A percentile compares a stretch with the other conserved stretches of the same genome.
Evolutionary conservation across 2,329 filamentous ascomycete genomes (phyloP).

Genomic region (Chalaropsis ovoidea): DNA sequence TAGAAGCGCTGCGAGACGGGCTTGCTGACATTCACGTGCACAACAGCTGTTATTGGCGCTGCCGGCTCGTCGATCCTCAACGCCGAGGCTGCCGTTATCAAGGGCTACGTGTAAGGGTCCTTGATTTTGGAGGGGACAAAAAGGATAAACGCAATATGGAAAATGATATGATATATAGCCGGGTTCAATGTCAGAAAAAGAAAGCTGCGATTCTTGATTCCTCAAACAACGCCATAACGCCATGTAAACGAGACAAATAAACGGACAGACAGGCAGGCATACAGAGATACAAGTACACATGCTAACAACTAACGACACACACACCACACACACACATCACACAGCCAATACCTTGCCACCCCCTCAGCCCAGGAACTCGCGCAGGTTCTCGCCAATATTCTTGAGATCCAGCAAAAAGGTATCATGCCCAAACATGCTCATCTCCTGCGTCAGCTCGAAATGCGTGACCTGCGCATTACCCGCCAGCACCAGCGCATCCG

Average conservation of each 20-base stretch:
- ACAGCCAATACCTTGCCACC: no score
- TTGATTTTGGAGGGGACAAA: not conserved
- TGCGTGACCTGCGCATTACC: conserved; percentile 79
- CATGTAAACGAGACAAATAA: not conserved
- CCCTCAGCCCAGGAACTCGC: conserved; percentile 58
- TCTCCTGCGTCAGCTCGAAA: conserved; percentile 84
- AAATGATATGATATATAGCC: not conserved
- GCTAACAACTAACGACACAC: no score
- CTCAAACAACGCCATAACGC: no score
- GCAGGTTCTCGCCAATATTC: conserved; percentile 77
- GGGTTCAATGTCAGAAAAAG: not conserved
- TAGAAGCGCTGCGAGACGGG: no score
- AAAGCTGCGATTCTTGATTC: no score
- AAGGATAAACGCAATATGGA: not conserved
- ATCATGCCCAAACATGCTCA: conserved; percentile 91
- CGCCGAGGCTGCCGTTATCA: conserved; percentile 81
- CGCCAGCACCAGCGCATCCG: conserved; percentile 62
- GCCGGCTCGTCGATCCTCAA: conserved; percentile 95
- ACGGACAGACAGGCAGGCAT: not conserved
- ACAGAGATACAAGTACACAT: not conserved
- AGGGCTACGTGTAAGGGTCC: conserved; percentile 59
- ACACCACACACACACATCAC: no score
- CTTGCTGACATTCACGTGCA: conserved; percentile 36
- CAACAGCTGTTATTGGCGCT: conserved; percentile 79
- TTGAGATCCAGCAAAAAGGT: conserved; percentile 89